Evolutionary conservation across 345 rosid genomes (phyloP), one percentile per base, ranked within the genome.

Genomic region (Salix exigua): DNA sequence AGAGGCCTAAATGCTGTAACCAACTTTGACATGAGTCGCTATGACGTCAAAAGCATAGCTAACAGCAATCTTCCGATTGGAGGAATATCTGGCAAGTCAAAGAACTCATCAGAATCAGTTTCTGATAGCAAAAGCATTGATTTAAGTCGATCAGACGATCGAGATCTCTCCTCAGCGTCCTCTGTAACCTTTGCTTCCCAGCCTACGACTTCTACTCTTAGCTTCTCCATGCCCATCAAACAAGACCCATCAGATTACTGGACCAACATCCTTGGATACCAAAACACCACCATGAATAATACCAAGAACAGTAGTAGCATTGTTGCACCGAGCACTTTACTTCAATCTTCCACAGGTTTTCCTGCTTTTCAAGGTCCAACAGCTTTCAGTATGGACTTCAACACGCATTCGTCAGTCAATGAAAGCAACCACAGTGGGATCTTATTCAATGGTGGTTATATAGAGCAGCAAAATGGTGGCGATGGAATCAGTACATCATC

Each of bases 1-100:
- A 85, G 99, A 6, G 99, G 99, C 28, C 79, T 89, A 37, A 93
- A 91, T 74, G 99, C 98, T 0, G 98, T 95, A 31, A 93, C 99
- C 48, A 95, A 95, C 80, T 93, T 95, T 19, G 97, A 93, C 81
- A 95, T 95, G 84, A 90, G 92, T 80, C 97, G 97, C 7, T 95
- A 95, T 72, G 96, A 95, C 18, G 92, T 93, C n/a, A 91, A 93
- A 76, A 92, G 90, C 75, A 95, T 95, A 16, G 94, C 91, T 42
- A 90, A 62, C 69, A 89, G 94, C 79, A 90, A 90, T 78, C 97
- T 95, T 5, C 99, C 99, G 0, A 86, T 93, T 0, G 99, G 97
- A 0, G 97, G 99, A 78, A 82, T 90, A 21, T 74, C 80, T 1
- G 46, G 35, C 70, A 87, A 83, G 77, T 80, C 90, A 28, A 89